phyloP scores from a whole-genome alignment of 2,329 filamentous ascomycete genomes.

The Pseudonectria buxi region DNA sequence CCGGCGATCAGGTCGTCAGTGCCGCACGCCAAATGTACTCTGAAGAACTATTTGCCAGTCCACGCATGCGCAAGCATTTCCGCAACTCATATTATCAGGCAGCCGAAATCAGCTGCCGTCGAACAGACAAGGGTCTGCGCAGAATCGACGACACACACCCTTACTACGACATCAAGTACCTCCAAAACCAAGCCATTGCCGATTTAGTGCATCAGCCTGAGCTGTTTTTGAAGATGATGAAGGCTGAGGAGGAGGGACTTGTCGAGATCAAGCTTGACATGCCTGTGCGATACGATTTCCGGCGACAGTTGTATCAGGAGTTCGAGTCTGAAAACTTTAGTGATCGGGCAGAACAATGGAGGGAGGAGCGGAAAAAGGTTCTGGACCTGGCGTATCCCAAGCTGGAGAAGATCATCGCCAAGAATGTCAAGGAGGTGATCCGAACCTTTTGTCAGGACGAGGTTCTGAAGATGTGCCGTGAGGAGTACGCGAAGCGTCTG shows the following conservation, averaged over 20 bases:
- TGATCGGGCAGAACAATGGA: constrained; percentile 92
- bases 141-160: constrained; percentile 93
- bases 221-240: constrained; percentile 93
- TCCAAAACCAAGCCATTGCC: constrained; percentile 78
- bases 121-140: constrained; percentile 89
- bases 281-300: constrained; percentile 69
- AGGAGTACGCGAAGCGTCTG: constrained; percentile 81
- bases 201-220: constrained; percentile 80
- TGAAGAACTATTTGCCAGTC: constrained; percentile 83
- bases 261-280: constrained; percentile 78
- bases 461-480: constrained; percentile 79
- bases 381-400: constrained; percentile 75
- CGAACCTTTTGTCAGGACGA: constrained; percentile 91
- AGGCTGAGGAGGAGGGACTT: constrained; percentile 88
- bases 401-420: constrained; percentile 75
- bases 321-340: constrained; percentile 95
- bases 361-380: constrained; percentile 76
- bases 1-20: constrained; percentile 65
- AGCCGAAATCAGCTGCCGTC: constrained; percentile 76
- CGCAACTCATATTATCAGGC: constrained; percentile 76
- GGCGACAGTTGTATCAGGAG: constrained; percentile 67
- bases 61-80: constrained; percentile 82
- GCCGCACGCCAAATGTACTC: constrained; percentile 83
- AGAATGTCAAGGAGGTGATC: constrained; percentile 90
- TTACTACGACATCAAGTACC: constrained; percentile 96